Base-by-base conservation (phyloP, 1,139 yeast genomes). In the Pichia sp. region DNA sequence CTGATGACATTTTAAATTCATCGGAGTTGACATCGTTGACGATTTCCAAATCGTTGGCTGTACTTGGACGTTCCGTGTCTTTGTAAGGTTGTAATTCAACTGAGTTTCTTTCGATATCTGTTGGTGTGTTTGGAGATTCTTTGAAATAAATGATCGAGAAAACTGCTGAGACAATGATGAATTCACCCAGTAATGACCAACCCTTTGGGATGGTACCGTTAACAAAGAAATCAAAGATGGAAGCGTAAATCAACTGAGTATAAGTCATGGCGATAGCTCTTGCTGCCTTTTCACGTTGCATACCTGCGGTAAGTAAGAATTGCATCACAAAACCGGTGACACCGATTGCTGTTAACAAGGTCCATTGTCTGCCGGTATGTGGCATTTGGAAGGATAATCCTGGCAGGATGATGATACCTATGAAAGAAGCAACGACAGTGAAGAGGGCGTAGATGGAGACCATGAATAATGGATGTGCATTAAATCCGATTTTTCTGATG, bases 271-370 rank as follows among this genome's bases (percentile, higher is more conserved):
- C 73, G 5, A 93, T 75, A 0, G 91, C 90, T 49, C 88, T 75
- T 2, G 90, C 81, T 1, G 96, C 96, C 51, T 75, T 74, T 53
- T 87, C 96, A 50, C 89, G 70, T 63, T 88, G 96, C 44, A 90
- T 76, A 1, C 96, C 97, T 3, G 89, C 82, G 0, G 97, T 87
- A 47, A 87, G 67, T 28, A 84, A 70, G 57, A 82, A 81, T 63
- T 90, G 96, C 81, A 85, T 85, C 47, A 83, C 67, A 63, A 90
- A 90, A 0, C 97, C 97, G 39, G 86, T 75, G 12, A 84, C 55
- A 2, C 96, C 96, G 53, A 88, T 75, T 28, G 76, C 63, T 2
- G 69, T 48, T 53, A 90, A 76, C 28, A 85, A 67, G 7, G 68
- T 56, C 94, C 96, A 85, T 61, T 88, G 93, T 55, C 70, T 69